These are phyloP conservation scores for Alternaria sp. DNA, from an alignment of 2,329 filamentous ascomycete genomes.

Conservation along the genomic window DNA sequence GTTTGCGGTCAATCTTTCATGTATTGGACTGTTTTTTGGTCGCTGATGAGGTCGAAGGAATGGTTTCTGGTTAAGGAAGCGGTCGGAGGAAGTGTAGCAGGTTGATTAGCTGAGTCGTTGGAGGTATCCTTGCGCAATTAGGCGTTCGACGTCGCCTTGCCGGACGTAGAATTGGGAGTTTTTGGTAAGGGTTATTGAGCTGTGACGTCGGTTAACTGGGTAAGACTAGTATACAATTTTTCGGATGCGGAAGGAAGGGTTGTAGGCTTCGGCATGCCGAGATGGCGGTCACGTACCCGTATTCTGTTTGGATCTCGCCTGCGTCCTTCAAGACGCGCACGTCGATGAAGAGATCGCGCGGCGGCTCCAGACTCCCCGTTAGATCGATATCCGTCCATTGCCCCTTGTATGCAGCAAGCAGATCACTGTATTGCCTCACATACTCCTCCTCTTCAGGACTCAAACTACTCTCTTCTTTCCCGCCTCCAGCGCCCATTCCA, in stretches of 20 bases:
- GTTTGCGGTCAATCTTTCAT: not conserved
- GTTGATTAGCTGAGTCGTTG: conserved; percentile 78
- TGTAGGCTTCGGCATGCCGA: not conserved
- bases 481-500: conserved; percentile 51
- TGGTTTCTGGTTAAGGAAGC: not conserved
- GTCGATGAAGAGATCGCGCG: conserved; percentile 95
- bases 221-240: not conserved
- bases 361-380: conserved; percentile 90
- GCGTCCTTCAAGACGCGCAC: conserved; percentile 95
- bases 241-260: not conserved
- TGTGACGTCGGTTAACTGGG: conserved; percentile 46
- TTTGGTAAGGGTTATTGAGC: conserved; percentile 93
- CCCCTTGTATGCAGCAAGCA: conserved; percentile 95
- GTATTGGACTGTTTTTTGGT: not conserved
- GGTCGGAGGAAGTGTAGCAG: not conserved
- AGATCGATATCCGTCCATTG: conserved; percentile 98
- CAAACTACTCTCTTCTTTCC: conserved; percentile 71
- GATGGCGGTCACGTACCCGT: conserved; percentile 70
- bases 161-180: conserved; percentile 98
- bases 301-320: conserved; percentile 98
- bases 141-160: conserved; percentile 90
- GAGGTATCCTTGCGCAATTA: conserved; percentile 94
- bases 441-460: conserved; percentile 98
- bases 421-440: conserved; percentile 86
- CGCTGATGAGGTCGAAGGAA: not conserved